Evolutionary conservation across 208 protist species (phyloP), one percentile per base, ranked within the genome.

Genomic region (Leishmania aethiopica): DNA sequence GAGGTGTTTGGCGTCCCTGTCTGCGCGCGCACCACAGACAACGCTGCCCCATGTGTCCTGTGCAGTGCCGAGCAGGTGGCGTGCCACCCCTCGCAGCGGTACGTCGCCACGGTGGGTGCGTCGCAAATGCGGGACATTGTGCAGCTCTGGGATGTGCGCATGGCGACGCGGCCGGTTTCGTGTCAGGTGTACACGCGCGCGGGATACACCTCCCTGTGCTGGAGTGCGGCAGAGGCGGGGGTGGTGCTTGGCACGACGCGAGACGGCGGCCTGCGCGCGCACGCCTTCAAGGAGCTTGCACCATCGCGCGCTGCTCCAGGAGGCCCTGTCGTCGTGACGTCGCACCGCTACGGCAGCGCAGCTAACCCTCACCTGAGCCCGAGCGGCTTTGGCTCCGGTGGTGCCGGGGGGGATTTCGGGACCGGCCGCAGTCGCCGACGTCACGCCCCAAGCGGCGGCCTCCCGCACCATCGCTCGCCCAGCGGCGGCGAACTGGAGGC

Each of bases 101-200:
- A 92, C 75, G 89, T 96, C 45, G 93, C 93, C 25, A 88, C 86
- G 28, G 89, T 84, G 25, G 93, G 90, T 25, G 86, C 80, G 49
- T 71, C 89, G 0, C 59, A 72, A 28, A 67, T 77, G 42, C 72
- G 77, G 10, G 93, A 93, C 75, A 83, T 96, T 11, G 84, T 94
- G 79, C 93, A 96, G 86, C 86, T 96, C 32, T 96, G 93, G 93
- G 93, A 96, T 77, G 64, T 96, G 28, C 91, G 93, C 79, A 86
- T 87, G 84, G 80, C 83, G 13, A 82, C 88, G 19, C 79, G 85
- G 3, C 91, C 91, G 7, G 80, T 94, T 28, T 70, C 77, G 28
- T 75, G 73, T 10, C 82, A 85, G 3, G 77, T 84, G 6, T 84
- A 86, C 86, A 51, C 83, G 0, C 76, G 75, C 8, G 81, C 78